phyloP scores from a whole-genome alignment of 1,284 basidiomycete species.

The Sparassis latifolia region DNA sequence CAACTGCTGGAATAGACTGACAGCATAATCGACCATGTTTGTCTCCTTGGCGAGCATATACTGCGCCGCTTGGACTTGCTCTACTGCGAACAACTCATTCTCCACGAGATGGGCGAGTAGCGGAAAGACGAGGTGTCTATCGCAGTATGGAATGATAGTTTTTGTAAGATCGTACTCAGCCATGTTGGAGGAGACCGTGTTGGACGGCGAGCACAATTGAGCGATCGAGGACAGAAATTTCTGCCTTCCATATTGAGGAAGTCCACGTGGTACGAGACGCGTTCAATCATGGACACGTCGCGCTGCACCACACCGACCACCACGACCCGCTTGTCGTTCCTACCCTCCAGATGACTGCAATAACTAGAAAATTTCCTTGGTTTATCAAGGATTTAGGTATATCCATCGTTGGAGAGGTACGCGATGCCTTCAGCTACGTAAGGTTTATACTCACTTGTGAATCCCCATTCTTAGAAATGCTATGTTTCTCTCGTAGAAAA shows the following conservation, averaged over 20 bases:
- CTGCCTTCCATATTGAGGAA: slow-evolving; percentile 3
- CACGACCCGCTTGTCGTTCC: slow-evolving; percentile 9
- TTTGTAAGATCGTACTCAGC: slow-evolving; percentile 86
- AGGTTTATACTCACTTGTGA: not conserved
- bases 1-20: slow-evolving; percentile 73
- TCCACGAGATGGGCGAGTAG: slow-evolving; percentile 84
- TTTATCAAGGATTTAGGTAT: slow-evolving; percentile 78
- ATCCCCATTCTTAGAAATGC: slow-evolving; percentile 57
- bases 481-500: slow-evolving; percentile 89
- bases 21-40: slow-evolving; percentile 92
- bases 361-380: slow-evolving; percentile 73
- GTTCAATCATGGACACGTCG: not conserved
- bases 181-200: slow-evolving; percentile 37
- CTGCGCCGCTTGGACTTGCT: slow-evolving; percentile 79
- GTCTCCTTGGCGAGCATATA: slow-evolving; percentile 97
- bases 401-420: slow-evolving; percentile 76
- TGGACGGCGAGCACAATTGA: not conserved
- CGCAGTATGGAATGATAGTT: slow-evolving; percentile 89
- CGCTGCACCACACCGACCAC: not conserved
- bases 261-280: slow-evolving; percentile 2
- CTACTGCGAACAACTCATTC: slow-evolving; percentile 63
- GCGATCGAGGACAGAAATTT: slow-evolving; percentile 2
- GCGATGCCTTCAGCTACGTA: slow-evolving; percentile 11
- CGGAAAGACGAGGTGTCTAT: slow-evolving; percentile 92
- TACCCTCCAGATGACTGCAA: slow-evolving; percentile 45